A percentile compares a stretch with the other conserved stretches of the same genome.
Evolutionary conservation across 805 yeast genomes (phyloP).

Genomic region (Myxozyma neglecta): DNA sequence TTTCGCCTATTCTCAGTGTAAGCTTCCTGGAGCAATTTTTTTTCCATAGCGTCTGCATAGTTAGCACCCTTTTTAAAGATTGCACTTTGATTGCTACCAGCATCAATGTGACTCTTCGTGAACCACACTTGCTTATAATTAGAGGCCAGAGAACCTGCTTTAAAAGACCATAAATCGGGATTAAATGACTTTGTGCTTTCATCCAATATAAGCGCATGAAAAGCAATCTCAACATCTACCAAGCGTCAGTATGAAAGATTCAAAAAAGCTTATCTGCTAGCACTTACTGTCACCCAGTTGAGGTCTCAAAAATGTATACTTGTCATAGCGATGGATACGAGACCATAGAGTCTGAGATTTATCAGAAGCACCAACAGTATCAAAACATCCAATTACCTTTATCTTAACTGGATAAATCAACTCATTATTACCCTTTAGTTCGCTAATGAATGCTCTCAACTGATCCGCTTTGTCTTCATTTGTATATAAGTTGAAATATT

Average conservation of each 20-base stretch:
- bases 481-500: constrained; percentile 9
- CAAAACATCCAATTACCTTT: constrained; percentile 25
- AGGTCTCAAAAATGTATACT: constrained; percentile 11
- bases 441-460: neutral
- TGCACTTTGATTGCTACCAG: constrained; percentile 21
- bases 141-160: neutral
- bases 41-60: neutral
- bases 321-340: neutral
- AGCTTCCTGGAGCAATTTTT: neutral
- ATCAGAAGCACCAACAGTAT: constrained; percentile 29
- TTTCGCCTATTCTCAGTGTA: constrained; percentile 17
- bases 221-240: constrained; percentile 24
- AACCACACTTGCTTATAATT: constrained; percentile 28
- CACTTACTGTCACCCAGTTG: constrained; percentile 6
- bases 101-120: constrained; percentile 16
- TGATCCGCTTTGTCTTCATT: neutral
- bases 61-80: constrained; percentile 1
- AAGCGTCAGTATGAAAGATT: neutral
- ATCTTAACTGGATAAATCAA: neutral
- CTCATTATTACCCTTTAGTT: neutral
- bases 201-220: constrained; percentile 26
- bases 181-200: constrained; percentile 15
- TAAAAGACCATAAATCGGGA: constrained; percentile 25
- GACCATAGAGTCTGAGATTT: constrained; percentile 3
- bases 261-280: neutral